phyloP scores from a whole-genome alignment of 78 protist species.

The Dictyostelium capitatum region DNA sequence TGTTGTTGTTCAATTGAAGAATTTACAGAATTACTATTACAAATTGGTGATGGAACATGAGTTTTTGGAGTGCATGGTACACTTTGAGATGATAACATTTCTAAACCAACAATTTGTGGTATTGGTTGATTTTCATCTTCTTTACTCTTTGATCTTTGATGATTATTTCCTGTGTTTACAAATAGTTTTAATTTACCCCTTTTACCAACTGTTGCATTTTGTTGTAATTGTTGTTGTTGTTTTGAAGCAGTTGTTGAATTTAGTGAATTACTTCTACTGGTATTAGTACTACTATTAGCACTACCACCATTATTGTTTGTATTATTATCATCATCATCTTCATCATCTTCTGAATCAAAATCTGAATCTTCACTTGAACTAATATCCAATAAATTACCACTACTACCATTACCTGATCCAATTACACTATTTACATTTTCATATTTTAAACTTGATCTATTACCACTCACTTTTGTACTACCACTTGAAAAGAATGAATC shows the following conservation, averaged over 20 bases:
- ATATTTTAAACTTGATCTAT: constrained; percentile 27
- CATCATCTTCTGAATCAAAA: constrained; percentile 20
- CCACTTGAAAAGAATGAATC: constrained; percentile 21
- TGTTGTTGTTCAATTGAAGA: not conserved
- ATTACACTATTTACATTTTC: not conserved
- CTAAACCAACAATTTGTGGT: not conserved
- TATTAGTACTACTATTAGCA: not conserved
- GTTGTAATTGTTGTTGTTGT: not conserved
- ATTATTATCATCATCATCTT: not conserved
- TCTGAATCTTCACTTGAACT: constrained; percentile 8
- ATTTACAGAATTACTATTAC: constrained; percentile 3
- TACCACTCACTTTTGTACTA: not conserved
- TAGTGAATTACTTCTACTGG: not conserved
- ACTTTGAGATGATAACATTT: not conserved
- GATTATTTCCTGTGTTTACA: not conserved
- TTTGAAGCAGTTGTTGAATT: not conserved
- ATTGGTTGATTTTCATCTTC: not conserved
- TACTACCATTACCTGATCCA: not conserved
- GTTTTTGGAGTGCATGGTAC: not conserved
- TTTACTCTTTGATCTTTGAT: constrained; percentile 11
- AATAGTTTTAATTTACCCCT: constrained; percentile 1
- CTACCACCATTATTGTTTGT: not conserved
- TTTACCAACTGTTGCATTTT: not conserved
- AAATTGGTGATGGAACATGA: not conserved
- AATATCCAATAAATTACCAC: not conserved